Conservation (phyloP, 257 asterid genomes). For the Prunella vulgaris region DNA sequence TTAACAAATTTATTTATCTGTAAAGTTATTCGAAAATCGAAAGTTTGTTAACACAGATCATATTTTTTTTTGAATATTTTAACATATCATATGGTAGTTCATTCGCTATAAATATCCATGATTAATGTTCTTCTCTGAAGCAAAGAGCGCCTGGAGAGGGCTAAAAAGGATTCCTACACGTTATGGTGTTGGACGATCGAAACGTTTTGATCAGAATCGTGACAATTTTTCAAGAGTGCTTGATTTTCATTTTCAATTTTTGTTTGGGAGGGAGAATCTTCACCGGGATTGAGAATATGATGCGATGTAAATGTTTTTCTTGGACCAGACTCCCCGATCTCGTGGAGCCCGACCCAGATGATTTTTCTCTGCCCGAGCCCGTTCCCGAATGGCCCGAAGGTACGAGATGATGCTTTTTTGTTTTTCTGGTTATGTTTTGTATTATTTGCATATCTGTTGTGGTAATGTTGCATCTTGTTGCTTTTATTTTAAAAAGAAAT, state of each 20-base stretch:
- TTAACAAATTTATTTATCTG: too few relatives aligned
- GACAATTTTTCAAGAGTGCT: conserved; percentile 3
- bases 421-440: neutral
- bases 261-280: conserved; percentile 3
- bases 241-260: conserved; percentile 6
- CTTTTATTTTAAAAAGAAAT: neutral
- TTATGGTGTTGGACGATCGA: conserved; percentile 13
- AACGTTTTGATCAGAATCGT: conserved; percentile 10
- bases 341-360: conserved; percentile 36
- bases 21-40: too few relatives aligned
- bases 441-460: neutral
- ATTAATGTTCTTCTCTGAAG: neutral
- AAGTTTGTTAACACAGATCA: too few relatives aligned
- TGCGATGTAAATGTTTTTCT: conserved; percentile 47
- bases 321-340: conserved; percentile 50
- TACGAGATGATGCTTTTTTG: conserved; percentile 3
- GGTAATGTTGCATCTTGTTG: neutral
- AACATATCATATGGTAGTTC: too few relatives aligned
- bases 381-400: conserved; percentile 87
- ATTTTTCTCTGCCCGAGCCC: conserved; percentile 64
- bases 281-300: conserved; percentile 31
- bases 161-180: neutral
- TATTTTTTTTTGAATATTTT: too few relatives aligned
- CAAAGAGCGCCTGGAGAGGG: neutral
- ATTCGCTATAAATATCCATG: neutral